Base-by-base conservation (phyloP, 1,284 basidiomycete species). In the Trichosporon sp. region DNA sequence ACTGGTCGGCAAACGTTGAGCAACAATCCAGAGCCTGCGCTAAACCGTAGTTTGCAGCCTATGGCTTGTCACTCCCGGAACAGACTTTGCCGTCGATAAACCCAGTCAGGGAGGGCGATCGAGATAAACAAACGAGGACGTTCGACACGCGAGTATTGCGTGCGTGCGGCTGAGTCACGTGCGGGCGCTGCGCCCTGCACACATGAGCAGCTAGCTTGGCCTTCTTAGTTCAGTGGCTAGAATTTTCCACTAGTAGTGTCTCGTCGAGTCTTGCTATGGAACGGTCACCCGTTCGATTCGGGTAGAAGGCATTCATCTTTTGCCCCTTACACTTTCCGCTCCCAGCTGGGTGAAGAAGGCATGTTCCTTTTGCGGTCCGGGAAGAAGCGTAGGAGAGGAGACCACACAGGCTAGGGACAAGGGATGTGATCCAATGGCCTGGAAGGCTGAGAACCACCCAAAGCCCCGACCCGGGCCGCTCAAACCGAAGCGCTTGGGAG, bases 141-240 rank as follows among this genome's bases (percentile, higher is more conserved):
- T 4, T 4, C 16, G n/a, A 48, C 46, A 48, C 46, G 46, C 46
- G 46, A 19, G 5, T 4, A 6, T 48, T 16, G n/a, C 46, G 46
- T 48, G 46, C 5, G 5, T 2, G 14, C 4, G 16, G 19, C 2
- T 0, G 2, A 19, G 16, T 48, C 46, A 19, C 46, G 46, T 16
- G 46, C 46, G 46, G 26, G 26, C 16, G 46, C 46, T 6, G 35
- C 35, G 35, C 35, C 46, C 16, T 16, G 46, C 16, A n/a, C 16
- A n/a, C 46, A 48, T 6, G 12, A n/a, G 16, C 35, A 19, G n/a
- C 16, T 8, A 48, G 19, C 19, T 19, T 12, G 3, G 59, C 59
- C 59, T 63, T 63, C 59, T 63, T 63, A 63, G 59, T 63, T 63
- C 59, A 63, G 59, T 63, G 59, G 59, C 59, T 63, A 63, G 59